These are phyloP conservation scores for Salix dunnii DNA, from an alignment of 345 rosid genomes.

Conservation along the genomic window DNA sequence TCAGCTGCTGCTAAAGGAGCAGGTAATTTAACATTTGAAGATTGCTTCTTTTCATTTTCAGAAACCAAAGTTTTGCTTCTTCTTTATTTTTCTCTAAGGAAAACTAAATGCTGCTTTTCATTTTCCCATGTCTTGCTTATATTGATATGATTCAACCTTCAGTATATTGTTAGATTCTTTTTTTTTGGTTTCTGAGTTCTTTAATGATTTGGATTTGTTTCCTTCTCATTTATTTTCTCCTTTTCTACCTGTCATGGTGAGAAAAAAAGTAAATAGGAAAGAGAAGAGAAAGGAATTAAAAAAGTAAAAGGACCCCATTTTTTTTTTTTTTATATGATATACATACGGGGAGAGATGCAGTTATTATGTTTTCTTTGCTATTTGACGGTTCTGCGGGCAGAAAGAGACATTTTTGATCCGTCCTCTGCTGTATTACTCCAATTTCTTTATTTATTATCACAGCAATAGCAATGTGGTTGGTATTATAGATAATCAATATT, in stretches of 20 bases:
- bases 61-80: background rate
- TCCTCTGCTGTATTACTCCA: background rate
- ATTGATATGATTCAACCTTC: background rate
- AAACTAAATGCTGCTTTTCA: background rate
- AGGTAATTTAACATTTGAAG: conserved; percentile 37
- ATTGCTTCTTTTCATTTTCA: background rate
- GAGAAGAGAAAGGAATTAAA: too few species aligned
- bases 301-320: background rate
- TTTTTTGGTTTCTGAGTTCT: background rate
- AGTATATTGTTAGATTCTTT: background rate
- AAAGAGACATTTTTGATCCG: background rate
- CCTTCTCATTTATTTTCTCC: background rate
- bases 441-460: background rate
- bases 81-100: background rate
- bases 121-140: background rate
- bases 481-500: background rate
- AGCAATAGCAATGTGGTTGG: background rate
- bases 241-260: background rate
- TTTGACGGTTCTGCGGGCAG: background rate
- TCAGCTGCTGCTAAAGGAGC: conserved; percentile 78
- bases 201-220: background rate
- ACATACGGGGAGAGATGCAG: background rate
- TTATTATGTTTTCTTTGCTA: conserved; percentile 7
- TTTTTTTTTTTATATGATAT: background rate
- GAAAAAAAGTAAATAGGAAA: background rate